Percentiles rank a stretch among this genome's conserved stretches.
Conservation (phyloP, 192 early-diverging fungal species). For the Coemansia aciculifera region DNA sequence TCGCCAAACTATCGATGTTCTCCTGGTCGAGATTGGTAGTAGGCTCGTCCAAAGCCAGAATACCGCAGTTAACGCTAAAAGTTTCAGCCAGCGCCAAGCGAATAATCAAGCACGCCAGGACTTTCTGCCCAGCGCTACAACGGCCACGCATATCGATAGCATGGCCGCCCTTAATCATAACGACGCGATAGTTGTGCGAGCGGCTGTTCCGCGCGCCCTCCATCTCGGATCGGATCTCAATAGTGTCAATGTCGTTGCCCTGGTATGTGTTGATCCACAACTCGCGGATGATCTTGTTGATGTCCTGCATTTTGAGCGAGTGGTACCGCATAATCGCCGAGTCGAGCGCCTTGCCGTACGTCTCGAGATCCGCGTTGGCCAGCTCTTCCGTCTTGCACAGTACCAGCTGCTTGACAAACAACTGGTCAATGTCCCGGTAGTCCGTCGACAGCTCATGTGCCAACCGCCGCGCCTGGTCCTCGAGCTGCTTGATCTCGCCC, state of each 20-base stretch:
- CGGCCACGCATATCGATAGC: conserved; percentile 93
- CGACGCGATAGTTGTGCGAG: conserved; percentile 89
- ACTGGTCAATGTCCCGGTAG: conserved; percentile 74
- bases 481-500: conserved; percentile 82
- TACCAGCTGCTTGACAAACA: conserved; percentile 69
- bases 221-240: conserved; percentile 90
- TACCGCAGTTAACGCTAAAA: conserved; percentile 89
- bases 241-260: conserved; percentile 94
- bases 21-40: conserved; percentile 93
- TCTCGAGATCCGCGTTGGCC: conserved; percentile 79
- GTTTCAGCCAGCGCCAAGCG: conserved; percentile 93
- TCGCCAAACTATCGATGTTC: conserved; percentile 86
- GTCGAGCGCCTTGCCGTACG: conserved; percentile 82
- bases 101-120: conserved; percentile 94
- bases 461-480: conserved; percentile 65
- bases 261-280: conserved; percentile 96
- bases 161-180: conserved; percentile 85
- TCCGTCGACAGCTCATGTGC: conserved; percentile 67
- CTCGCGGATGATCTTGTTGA: conserved; percentile 95
- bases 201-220: conserved; percentile 70
- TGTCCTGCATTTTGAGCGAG: conserved; percentile 91
- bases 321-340: conserved; percentile 89
- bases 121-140: conserved; percentile 96
- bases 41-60: conserved; percentile 94
- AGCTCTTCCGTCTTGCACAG: conserved; percentile 76